Percentiles rank a stretch among this genome's conserved stretches.
Conservation (phyloP, 2,329 filamentous ascomycete genomes). For the Aureobasidium sp. region DNA sequence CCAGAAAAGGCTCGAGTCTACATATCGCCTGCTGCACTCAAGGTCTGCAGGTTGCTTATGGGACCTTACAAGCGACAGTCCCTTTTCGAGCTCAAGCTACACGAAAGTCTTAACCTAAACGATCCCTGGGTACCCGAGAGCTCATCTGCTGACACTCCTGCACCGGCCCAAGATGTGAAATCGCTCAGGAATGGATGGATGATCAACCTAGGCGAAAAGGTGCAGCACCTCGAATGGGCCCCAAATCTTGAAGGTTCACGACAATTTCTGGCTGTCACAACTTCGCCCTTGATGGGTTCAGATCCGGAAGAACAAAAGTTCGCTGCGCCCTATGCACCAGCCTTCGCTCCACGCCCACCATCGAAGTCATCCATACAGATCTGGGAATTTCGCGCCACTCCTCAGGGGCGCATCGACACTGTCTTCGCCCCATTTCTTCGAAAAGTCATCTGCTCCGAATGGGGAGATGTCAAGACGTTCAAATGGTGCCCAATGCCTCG, state of each 20-base stretch:
- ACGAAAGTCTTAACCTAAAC: conserved; percentile 37
- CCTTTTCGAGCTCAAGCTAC: conserved; percentile 33
- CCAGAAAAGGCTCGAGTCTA: conserved; percentile 34
- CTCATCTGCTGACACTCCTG: neutral
- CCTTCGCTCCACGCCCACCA: conserved; percentile 42
- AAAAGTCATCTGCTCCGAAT: conserved; percentile 47
- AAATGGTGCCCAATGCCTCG: conserved; percentile 47
- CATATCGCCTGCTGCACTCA: conserved; percentile 27
- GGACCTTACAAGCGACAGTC: conserved; percentile 40
- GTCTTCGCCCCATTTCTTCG: conserved; percentile 36
- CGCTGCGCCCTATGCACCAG: conserved; percentile 31
- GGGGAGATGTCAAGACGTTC: conserved; percentile 47
- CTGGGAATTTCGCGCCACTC: conserved; percentile 44
- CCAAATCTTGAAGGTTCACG: conserved; percentile 32
- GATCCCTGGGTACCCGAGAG: conserved; percentile 33
- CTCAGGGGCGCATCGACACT: conserved; percentile 34
- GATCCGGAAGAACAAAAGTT: conserved; percentile 27
- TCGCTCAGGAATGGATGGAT: conserved; percentile 41
- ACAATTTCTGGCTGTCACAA: conserved; percentile 48
- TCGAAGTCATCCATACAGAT: conserved; percentile 48
- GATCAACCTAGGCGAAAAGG: conserved; percentile 45
- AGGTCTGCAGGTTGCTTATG: conserved; percentile 38
- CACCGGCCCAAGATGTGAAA: conserved; percentile 21
- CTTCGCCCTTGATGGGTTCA: conserved; percentile 23
- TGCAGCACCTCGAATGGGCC: conserved; percentile 42